Base-by-base conservation (phyloP, 139 green algal species). In the Auxenochlorella protothecoides region DNA sequence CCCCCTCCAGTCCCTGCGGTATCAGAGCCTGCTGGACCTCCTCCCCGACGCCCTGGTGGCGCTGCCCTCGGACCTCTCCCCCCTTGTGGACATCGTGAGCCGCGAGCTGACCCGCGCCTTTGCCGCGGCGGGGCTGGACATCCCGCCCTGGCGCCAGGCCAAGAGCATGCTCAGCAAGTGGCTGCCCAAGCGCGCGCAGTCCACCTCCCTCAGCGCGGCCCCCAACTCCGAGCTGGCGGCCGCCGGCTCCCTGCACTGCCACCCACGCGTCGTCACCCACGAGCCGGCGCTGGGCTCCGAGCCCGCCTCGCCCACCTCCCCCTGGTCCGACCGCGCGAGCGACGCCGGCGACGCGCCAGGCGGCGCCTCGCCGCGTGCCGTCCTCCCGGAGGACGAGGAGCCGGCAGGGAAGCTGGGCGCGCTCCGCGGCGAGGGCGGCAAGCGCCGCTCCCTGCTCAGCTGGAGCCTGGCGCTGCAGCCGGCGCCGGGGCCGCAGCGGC, bases 141-240 rank as follows among this genome's bases (percentile, higher is more conserved):
- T 92, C 65, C 87, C 87, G 7, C 87, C 87, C 9, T 92, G 87
- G 87, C 81, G 87, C 57, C 81, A 81, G 16, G 67, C 68, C 63
- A 77, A 81, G 59, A 85, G 81, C 14, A 73, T 90, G 76, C 74
- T 92, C 6, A 83, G 70, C 68, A 92, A 92, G 72, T 91, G 84
- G 84, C 74, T 74, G 3, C 74, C 75, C 3, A 56, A 55, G 4
- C 72, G 81, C 52, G 61, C 85, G 14, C 5, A 16, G 8, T 68
- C 80, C 59, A 44, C 27, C 27, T 44, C 27, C 27, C 27, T 44
- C 27, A 44, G 27, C 27, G 27, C 27, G 27, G 27, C 27, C 27
- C 1, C 27, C 27, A 44, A 44, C 27, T 44, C 27, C 27, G 27
- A 44, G 27, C 27, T 44, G 27, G 27, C 27, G 27, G 27, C 27